These are phyloP conservation scores for Moesziomyces globuligerus DNA, from an alignment of 1,284 basidiomycete genomes.

Conservation along the genomic window DNA sequence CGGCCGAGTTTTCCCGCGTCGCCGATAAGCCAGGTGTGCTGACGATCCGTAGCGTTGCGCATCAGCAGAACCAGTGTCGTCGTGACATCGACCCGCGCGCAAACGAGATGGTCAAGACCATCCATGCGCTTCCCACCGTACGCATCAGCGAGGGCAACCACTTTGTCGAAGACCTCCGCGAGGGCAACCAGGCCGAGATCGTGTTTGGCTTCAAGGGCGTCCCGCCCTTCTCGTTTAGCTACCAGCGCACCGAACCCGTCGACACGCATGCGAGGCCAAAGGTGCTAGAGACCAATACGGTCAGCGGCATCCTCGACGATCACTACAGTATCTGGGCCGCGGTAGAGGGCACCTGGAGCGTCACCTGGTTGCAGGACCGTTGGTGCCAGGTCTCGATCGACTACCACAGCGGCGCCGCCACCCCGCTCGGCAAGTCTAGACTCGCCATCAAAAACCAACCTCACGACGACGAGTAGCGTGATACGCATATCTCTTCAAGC, in stretches of 20 bases:
- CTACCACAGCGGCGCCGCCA: conserved; percentile 50
- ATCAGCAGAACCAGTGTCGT: conserved; percentile 71
- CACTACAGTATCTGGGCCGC: conserved; percentile 89
- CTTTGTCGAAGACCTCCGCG: conserved; percentile 84
- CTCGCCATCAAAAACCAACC: conserved; percentile 35
- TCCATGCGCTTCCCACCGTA: conserved; percentile 87
- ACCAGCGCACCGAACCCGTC: conserved; percentile 67
- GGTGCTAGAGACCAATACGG: conserved; percentile 63
- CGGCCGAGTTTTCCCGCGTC: conserved; percentile 82
- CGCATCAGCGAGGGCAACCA: conserved; percentile 85
- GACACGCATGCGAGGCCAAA: conserved; percentile 58
- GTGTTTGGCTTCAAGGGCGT: conserved; percentile 87
- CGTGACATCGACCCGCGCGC: conserved; percentile 68
- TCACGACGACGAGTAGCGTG: background rate
- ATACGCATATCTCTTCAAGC: too few species aligned
- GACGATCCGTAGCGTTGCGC: conserved; percentile 83
- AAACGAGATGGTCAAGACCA: conserved; percentile 73
- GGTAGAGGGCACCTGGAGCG: conserved; percentile 84
- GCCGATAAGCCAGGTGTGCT: conserved; percentile 86
- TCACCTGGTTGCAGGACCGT: conserved; percentile 86
- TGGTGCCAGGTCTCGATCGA: conserved; percentile 72
- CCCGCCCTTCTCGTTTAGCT: conserved; percentile 88
- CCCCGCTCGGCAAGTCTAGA: conserved; percentile 42
- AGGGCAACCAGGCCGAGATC: conserved; percentile 84
- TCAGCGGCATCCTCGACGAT: conserved; percentile 77